Evolutionary conservation across 345 rosid species (phyloP), one percentile per base, ranked within the genome.

Genomic region (Salix koriyanagi): DNA sequence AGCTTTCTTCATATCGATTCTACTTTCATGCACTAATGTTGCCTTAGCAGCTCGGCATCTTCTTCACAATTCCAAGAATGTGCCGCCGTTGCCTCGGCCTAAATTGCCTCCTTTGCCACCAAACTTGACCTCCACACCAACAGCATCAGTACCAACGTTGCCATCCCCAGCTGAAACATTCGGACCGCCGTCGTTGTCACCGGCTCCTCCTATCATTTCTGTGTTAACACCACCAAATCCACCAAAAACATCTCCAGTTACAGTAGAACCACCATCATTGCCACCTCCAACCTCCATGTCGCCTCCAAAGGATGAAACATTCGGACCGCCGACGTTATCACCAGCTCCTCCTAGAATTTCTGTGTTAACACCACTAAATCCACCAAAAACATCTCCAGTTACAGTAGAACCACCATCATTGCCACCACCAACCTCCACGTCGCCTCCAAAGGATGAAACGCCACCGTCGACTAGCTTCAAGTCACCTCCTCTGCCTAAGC

Each of bases 51-150:
- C 58, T 16, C 76, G 76, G 28, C 23, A 39, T 62, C 39, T 61
- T 1, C n/a, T 26, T 3, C 26, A 73, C 48, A 4, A 4, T 11
- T 21, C 65, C 2, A 36, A 56, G 18, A 54, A n/a, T 61, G 7
- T 73, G 56, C 39, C 69, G 26, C 76, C 68, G 44, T 39, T 73
- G 41, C 76, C 76, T 26, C 13, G 41, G 16, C 71, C 68, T 42
- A 76, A 58, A 68, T 69, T 74, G 68, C 84, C 81, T 19, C 83
- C 79, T 37, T 12, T 75, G 46, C 83, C 82, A 23, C 41, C 69
- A 4, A 1, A 72, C 36, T 77, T 80, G 2, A 74, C 50, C 56
- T 61, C 65, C n/a, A 61, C 74, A 13, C 44, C 85, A 12, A 21
- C 74, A 30, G 44, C 76, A 23, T 7, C 83, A 62, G 76, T 78